Percentiles rank a stretch among this genome's conserved stretches.
Conservation (phyloP, 192 early-diverging fungal species). For the Paraglomus brasilianum region DNA sequence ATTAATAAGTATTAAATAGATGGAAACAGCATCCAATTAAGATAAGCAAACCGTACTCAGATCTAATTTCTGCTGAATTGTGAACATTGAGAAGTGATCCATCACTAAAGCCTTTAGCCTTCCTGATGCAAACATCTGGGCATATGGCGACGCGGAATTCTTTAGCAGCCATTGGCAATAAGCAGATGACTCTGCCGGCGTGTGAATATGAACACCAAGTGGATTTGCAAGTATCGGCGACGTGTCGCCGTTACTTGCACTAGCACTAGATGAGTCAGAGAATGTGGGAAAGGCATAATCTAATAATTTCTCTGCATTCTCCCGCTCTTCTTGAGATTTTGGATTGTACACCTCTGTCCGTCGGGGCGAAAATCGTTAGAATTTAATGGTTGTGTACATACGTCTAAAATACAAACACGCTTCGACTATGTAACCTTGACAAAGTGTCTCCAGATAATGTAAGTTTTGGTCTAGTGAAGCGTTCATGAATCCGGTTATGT, state of each 20-base stretch:
- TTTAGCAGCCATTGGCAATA: conserved; percentile 60
- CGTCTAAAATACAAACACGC: conserved; percentile 21
- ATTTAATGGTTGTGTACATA: conserved; percentile 23
- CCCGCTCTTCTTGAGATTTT: conserved; percentile 54
- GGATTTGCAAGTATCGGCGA: conserved; percentile 16
- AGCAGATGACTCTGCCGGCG: conserved; percentile 49
- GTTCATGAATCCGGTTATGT: too few species aligned
- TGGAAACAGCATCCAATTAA: background rate
- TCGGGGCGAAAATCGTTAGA: conserved; percentile 4
- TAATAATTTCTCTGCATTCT: conserved; percentile 67
- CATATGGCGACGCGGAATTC: conserved; percentile 62
- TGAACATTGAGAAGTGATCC: conserved; percentile 57
- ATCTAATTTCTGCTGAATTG: conserved; percentile 47
- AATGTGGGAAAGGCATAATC: conserved; percentile 84
- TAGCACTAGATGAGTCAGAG: conserved; percentile 51
- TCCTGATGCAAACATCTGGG: conserved; percentile 63
- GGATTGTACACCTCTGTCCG: conserved; percentile 52
- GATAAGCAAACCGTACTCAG: conserved; percentile 48
- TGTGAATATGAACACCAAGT: conserved; percentile 14
- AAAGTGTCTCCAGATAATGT: conserved; percentile 25
- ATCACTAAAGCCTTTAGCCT: conserved; percentile 58
- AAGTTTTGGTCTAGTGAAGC: conserved; percentile 18
- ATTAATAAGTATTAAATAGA: conserved; percentile 20
- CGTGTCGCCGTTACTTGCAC: conserved; percentile 40
- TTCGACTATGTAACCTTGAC: conserved; percentile 25